Evolutionary conservation across 371 early-diverging fungal genomes (phyloP), one percentile per base, ranked within the genome.

Genomic region (Capniomyces stellatus): DNA sequence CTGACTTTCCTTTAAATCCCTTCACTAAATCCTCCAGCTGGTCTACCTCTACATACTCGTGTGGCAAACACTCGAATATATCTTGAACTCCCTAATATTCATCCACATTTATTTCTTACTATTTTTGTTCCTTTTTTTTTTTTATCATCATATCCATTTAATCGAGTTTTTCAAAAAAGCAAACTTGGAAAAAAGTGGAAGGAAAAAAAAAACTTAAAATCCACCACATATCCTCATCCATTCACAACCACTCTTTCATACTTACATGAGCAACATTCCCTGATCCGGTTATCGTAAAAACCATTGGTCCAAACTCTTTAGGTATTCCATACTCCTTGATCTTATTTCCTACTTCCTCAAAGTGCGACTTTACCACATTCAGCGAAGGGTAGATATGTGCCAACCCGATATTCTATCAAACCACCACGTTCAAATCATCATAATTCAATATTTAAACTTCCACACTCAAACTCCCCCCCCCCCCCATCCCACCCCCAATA

Each of bases 241-340:
- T n/a, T n/a, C n/a, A n/a, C n/a, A n/a, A n/a, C n/a, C n/a, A n/a
- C n/a, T n/a, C n/a, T n/a, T n/a, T 10, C 19, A 10, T 4, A 10
- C 8, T n/a, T 44, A 44, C 46, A 22, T 58, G 71, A n/a, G 92
- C 72, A 13, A 97, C 97, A 56, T 92, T 87, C 3, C 97, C 97
- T n/a, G 75, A 63, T n/a, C 97, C 97, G 3, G 92, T 92, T 57
- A 97, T 89, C 1, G 80, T 80, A 61, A 91, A 90, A 13, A 82
- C 72, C 70, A 95, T 67, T 4, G 97, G 97, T 1, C 87, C 87
- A 59, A 97, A 85, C 49, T 76, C 76, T 46, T 76, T 71, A 8
- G 94, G 92, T 0, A 95, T 74, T 1, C 93, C 92, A 58, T 90
- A 81, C 51, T 83, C 79, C 58, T 64, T 64, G 54, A 97, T 92